phyloP scores from a whole-genome alignment of 2,329 filamentous ascomycete genomes.

The Curvularia lunata region DNA sequence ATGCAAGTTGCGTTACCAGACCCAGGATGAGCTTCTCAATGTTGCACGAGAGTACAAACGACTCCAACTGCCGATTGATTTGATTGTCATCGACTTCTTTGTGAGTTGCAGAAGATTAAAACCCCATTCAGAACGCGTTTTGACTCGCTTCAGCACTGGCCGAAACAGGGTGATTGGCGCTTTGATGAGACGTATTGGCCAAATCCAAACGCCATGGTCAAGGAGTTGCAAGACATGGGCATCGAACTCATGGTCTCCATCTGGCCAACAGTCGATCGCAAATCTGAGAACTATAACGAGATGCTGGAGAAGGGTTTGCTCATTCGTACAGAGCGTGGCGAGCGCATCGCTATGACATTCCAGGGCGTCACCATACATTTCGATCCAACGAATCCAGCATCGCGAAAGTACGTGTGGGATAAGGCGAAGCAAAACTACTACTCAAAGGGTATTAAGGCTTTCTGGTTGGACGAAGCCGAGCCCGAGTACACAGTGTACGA shows the following conservation, averaged over 20 bases:
- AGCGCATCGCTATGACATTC: conserved; percentile 65
- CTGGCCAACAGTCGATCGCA: conserved; percentile 69
- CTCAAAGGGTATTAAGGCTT: conserved; percentile 65
- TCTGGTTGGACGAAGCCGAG: conserved; percentile 74
- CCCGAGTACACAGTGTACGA: conserved; percentile 70
- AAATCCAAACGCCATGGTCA: conserved; percentile 68
- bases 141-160: conserved; percentile 59
- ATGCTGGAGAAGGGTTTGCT: conserved; percentile 68
- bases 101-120: background rate
- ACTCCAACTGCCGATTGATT: conserved; percentile 63
- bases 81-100: conserved; percentile 73
- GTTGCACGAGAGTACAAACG: conserved; percentile 66
- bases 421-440: conserved; percentile 67
- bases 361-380: conserved; percentile 66
- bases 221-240: conserved; percentile 63
- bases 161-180: conserved; percentile 69
- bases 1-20: conserved; percentile 70
- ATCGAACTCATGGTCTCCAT: conserved; percentile 73
- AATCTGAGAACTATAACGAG: conserved; percentile 65
- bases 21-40: conserved; percentile 66
- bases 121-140: background rate
- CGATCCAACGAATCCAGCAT: conserved; percentile 67
- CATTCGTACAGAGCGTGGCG: conserved; percentile 66
- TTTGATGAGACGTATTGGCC: conserved; percentile 71
- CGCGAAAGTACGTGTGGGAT: conserved; percentile 65